Evolutionary conservation across 2,329 filamentous ascomycete species (phyloP), one percentile per base, ranked within the genome.

Genomic region (Chalara sp.): DNA sequence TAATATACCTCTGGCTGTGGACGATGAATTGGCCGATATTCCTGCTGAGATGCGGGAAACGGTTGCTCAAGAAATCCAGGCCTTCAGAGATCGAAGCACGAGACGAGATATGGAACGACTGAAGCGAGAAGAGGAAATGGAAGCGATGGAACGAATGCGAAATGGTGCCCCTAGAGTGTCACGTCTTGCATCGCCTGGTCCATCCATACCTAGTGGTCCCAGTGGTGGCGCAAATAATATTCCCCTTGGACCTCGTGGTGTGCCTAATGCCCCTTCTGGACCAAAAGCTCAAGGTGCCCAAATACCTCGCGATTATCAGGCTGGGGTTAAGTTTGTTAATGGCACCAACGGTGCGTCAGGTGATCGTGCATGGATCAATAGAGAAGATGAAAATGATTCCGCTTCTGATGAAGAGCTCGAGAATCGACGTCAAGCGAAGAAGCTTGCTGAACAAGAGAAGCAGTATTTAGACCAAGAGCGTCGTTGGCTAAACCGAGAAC

Each of bases 11-110:
- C 77, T 96, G 32, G 83, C 85, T 1, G 81, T 87, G 48, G 93
- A 99, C 56, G 95, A 99, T 63, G 93, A 99, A 64, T 76, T 99
- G 43, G 86, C 91, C 21, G 93, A 99, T 62, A 96, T 99, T 45
- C 93, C 93, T 0, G 86, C 89, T 1, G 93, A 97, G 65, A 95
- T 96, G 89, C 84, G 93, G 29, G 93, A 95, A 65, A 91, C 89
- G 0, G 93, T 99, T 12, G 89, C 93, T 0, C 86, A 86, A 51
- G 95, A 99, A 67, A 99, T 99, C 62, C 84, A 89, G 0, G 88
- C 91, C 0, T 99, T 99, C 73, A 80, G 93, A 57, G 93, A 99
- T 58, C 80, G 92, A 21, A 96, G 92, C 60, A 96, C 84, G 53
- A 83, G 87, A 54, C 80, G 92, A 39, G 93, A 99, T 64, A 72